These are phyloP conservation scores for Cyberlindnera galapagoensis DNA, from an alignment of 805 yeast genomes.

Conservation along the genomic window DNA sequence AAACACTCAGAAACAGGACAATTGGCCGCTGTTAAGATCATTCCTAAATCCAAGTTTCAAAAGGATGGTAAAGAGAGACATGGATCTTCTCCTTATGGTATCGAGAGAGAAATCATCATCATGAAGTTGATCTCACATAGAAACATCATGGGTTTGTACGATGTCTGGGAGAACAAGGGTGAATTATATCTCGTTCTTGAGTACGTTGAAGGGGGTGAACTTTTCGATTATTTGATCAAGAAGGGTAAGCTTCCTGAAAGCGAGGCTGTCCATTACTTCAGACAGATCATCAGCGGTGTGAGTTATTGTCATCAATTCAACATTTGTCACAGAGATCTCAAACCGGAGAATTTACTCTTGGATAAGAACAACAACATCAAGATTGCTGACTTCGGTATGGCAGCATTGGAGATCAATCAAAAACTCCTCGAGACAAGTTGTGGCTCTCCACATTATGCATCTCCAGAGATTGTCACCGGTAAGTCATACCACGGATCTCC, in stretches of 20 bases:
- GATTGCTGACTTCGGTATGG: slow-evolving; percentile 99
- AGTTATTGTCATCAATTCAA: slow-evolving; percentile 80
- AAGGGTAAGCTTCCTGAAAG: slow-evolving; percentile 81
- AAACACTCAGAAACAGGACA: slow-evolving; percentile 79
- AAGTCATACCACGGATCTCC: slow-evolving; percentile 94
- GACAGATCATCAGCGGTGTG: slow-evolving; percentile 79
- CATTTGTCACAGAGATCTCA: slow-evolving; percentile 83
- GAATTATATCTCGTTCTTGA: slow-evolving; percentile 84
- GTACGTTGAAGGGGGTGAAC: slow-evolving; percentile 96
- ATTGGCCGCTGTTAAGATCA: slow-evolving; percentile 94
- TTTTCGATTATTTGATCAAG: slow-evolving; percentile 86
- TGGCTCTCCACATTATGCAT: slow-evolving; percentile 98
- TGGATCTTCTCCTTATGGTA: slow-evolving; percentile 76
- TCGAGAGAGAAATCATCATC: slow-evolving; percentile 78
- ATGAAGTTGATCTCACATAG: slow-evolving; percentile 78
- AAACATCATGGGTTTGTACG: slow-evolving; percentile 71
- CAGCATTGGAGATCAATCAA: slow-evolving; percentile 83
- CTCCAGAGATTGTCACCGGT: slow-evolving; percentile 97
- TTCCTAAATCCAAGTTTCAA: slow-evolving; percentile 74
- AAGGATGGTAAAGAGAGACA: slow-evolving; percentile 28
- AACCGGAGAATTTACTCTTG: slow-evolving; percentile 72
- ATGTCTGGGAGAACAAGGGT: slow-evolving; percentile 83
- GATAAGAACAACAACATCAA: slow-evolving; percentile 86
- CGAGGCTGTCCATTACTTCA: slow-evolving; percentile 86
- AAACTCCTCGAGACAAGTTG: slow-evolving; percentile 88